A percentile compares a stretch with the other conserved stretches of the same genome.
Conservation (phyloP, 805 yeast genomes). For the Monosporozyma unispora region DNA sequence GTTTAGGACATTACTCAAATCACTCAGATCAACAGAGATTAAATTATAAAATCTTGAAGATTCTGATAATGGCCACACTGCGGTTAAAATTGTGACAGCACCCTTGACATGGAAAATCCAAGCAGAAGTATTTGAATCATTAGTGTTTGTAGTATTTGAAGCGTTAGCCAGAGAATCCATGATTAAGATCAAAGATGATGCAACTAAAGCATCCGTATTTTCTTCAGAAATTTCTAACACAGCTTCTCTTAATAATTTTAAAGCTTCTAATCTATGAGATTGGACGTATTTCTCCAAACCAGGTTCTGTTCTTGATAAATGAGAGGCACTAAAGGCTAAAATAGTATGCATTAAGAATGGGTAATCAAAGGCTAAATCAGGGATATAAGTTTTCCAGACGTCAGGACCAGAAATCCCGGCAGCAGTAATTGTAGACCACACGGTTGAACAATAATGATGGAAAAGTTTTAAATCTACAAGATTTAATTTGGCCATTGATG, state of each 20-base stretch:
- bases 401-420: slow-evolving; percentile 79
- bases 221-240: slow-evolving; percentile 74
- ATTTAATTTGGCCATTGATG: slow-evolving; percentile 38
- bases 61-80: slow-evolving; percentile 84
- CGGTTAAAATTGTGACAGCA: slow-evolving; percentile 89
- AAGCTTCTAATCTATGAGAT: slow-evolving; percentile 79
- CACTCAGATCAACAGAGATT: slow-evolving; percentile 83
- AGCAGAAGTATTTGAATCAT: slow-evolving; percentile 46
- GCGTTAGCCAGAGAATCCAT: slow-evolving; percentile 95
- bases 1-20: slow-evolving; percentile 56
- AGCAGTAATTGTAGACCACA: slow-evolving; percentile 78
- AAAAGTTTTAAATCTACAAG: slow-evolving; percentile 71
- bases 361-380: slow-evolving; percentile 75
- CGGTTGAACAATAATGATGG: slow-evolving; percentile 79
- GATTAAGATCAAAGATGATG: slow-evolving; percentile 78
- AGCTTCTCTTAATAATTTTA: slow-evolving; percentile 72
- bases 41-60: slow-evolving; percentile 57
- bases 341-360: slow-evolving; percentile 91
- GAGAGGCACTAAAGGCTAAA: slow-evolving; percentile 87
- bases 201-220: slow-evolving; percentile 88
- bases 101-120: slow-evolving; percentile 98
- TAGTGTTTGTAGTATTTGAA: slow-evolving; percentile 32
- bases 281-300: slow-evolving; percentile 77
- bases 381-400: slow-evolving; percentile 84
- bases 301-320: slow-evolving; percentile 65